A percentile compares a stretch with the other conserved stretches of the same genome.
Evolutionary conservation across 2,329 filamentous ascomycete genomes (phyloP).

Genomic region (Claviceps sp.): DNA sequence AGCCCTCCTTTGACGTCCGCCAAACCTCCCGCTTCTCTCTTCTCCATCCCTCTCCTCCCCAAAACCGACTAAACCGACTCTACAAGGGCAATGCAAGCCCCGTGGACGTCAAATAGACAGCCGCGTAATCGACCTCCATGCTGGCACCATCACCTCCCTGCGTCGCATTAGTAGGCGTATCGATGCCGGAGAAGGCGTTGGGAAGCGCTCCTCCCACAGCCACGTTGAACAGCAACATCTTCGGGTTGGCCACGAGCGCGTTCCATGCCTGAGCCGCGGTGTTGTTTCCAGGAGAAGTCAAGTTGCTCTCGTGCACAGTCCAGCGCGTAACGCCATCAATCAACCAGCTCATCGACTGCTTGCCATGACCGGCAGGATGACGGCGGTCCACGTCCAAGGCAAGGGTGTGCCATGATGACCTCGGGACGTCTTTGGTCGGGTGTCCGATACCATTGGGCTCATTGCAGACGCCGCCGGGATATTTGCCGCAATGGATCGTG

Average conservation of each 20-base stretch:
- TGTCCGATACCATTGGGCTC: slow-evolving; percentile 23
- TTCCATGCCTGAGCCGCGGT: slow-evolving; percentile 14
- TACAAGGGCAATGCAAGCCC: no score
- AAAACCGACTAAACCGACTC: no score
- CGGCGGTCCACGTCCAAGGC: slow-evolving; percentile 20
- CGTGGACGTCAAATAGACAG: slow-evolving; percentile 12
- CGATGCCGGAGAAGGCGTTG: slow-evolving; percentile 17
- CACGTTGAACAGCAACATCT: slow-evolving; percentile 27
- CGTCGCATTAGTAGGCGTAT: slow-evolving; percentile 21
- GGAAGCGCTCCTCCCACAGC: slow-evolving; percentile 26
- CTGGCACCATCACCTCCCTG: slow-evolving; percentile 17
- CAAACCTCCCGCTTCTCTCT: no score
- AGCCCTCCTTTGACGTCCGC: no score
- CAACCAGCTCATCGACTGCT: slow-evolving; percentile 21
- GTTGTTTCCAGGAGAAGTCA: slow-evolving; percentile 9
- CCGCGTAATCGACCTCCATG: slow-evolving; percentile 28
- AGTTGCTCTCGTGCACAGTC: slow-evolving; percentile 13
- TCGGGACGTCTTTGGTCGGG: slow-evolving; percentile 9
- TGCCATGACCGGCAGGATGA: slow-evolving; percentile 4
- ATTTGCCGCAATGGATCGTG: slow-evolving; percentile 28
- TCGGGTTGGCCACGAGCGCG: slow-evolving; percentile 15
- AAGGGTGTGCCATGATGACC: slow-evolving; percentile 20
- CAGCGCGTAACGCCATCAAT: slow-evolving; percentile 18
- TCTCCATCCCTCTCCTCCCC: background rate
- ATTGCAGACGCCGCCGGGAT: slow-evolving; percentile 26